phyloP scores from a whole-genome alignment of 179 eudicot genomes.

The Beta corolliflora region DNA sequence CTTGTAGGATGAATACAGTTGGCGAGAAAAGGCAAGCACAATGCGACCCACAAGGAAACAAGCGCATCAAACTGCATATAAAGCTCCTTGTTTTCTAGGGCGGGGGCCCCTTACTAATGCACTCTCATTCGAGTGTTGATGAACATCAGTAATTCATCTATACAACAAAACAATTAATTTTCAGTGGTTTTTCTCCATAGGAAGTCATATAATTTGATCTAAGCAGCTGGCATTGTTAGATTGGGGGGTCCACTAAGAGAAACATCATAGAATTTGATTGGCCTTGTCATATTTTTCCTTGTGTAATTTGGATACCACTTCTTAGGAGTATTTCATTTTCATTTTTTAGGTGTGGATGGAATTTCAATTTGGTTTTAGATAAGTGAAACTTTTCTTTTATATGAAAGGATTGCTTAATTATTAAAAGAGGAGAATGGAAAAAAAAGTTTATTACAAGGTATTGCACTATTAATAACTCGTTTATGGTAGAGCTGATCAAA shows the following conservation, averaged over 20 bases:
- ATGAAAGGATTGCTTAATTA: too few species aligned
- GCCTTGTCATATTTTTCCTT: neutral
- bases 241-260: neutral
- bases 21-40: slow-evolving; percentile 32
- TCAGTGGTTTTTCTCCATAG: neutral
- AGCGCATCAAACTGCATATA: slow-evolving; percentile 15
- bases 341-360: too few species aligned
- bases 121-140: neutral
- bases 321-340: neutral
- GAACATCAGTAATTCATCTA: slow-evolving; percentile 15
- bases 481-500: too few species aligned
- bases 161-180: slow-evolving; percentile 14
- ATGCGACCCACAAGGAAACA: slow-evolving; percentile 25
- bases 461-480: too few species aligned
- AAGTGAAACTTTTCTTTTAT: too few species aligned
- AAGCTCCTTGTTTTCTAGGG: neutral
- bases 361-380: too few species aligned
- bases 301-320: neutral
- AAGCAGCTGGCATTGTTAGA: slow-evolving; percentile 5
- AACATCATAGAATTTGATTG: neutral
- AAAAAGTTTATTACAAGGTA: too few species aligned
- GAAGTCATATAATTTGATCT: slow-evolving; percentile 11
- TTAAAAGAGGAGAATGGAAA: too few species aligned
- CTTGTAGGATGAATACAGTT: slow-evolving; percentile 38
- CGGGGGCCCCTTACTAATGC: neutral